phyloP scores from a whole-genome alignment of 169 alveolate species.

The Amoebophrya sp. region DNA sequence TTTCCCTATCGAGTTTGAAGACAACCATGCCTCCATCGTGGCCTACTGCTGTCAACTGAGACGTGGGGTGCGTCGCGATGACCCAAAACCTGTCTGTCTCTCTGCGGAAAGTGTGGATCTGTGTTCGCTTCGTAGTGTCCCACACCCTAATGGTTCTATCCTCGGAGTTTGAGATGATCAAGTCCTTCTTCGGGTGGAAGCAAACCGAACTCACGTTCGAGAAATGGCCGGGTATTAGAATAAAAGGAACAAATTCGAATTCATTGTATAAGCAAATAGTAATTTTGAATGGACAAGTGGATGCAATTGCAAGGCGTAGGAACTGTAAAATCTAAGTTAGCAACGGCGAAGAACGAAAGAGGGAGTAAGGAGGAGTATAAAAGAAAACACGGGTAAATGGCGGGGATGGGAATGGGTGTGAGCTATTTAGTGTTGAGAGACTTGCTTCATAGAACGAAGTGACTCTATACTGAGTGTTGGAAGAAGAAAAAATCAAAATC shows the following conservation, averaged over 20 bases:
- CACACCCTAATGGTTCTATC: constrained; percentile 86
- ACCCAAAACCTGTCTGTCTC: constrained; percentile 84
- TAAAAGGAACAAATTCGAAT: neutral
- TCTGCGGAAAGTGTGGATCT: constrained; percentile 68
- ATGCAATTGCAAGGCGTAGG: neutral
- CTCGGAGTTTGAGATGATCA: constrained; percentile 80
- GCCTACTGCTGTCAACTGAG: constrained; percentile 83
- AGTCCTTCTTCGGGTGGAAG: constrained; percentile 82
- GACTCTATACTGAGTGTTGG: too few relatives aligned
- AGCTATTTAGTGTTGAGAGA: too few relatives aligned
- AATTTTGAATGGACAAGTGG: neutral
- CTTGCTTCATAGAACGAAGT: too few relatives aligned
- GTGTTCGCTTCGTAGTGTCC: constrained; percentile 82
- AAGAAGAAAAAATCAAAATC: too few relatives aligned
- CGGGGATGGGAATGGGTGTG: too few relatives aligned
- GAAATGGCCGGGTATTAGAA: constrained; percentile 74
- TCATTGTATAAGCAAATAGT: neutral
- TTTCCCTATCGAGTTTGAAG: constrained; percentile 78
- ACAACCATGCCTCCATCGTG: constrained; percentile 78
- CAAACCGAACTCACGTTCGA: constrained; percentile 84
- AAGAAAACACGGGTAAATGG: too few relatives aligned
- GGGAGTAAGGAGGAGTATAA: too few relatives aligned
- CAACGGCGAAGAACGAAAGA: too few relatives aligned
- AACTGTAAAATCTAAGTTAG: neutral
- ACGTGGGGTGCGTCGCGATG: constrained; percentile 70